Evolutionary conservation across 2,329 filamentous ascomycete genomes (phyloP).

Genomic region (Penicillium sp.): DNA sequence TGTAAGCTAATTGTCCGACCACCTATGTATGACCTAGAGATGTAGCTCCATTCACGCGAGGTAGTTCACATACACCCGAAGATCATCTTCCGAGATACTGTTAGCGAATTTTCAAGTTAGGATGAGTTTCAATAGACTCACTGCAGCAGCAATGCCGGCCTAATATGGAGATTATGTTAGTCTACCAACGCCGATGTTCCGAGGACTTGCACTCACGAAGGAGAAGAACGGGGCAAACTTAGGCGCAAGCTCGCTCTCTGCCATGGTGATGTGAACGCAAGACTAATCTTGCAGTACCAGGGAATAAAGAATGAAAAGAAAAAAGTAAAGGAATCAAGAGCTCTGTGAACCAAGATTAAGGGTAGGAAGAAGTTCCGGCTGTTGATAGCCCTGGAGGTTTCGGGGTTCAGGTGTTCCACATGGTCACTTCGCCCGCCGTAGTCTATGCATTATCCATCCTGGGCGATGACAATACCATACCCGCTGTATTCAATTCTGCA

Average conservation of each 20-base stretch:
- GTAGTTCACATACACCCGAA: slow-evolving; percentile 49
- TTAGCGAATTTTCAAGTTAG: slow-evolving; percentile 24
- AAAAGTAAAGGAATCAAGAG: slow-evolving; percentile 4
- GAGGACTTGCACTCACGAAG: slow-evolving; percentile 53
- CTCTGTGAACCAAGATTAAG: slow-evolving; percentile 8
- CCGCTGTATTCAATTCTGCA: not conserved
- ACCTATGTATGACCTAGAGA: not conserved
- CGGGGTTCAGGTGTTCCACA: slow-evolving; percentile 20
- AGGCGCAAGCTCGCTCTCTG: slow-evolving; percentile 54
- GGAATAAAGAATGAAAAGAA: too few relatives aligned
- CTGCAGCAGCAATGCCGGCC: slow-evolving; percentile 52
- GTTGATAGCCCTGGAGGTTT: slow-evolving; percentile 1
- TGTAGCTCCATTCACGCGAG: slow-evolving; percentile 6
- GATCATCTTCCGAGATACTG: slow-evolving; percentile 45
- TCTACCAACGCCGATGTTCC: slow-evolving; percentile 5
- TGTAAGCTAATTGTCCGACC: slow-evolving; percentile 21
- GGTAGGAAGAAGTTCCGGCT: slow-evolving; percentile 4
- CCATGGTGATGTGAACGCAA: slow-evolving; percentile 35
- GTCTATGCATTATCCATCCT: slow-evolving; percentile 13
- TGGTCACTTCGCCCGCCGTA: slow-evolving; percentile 27
- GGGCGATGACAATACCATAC: slow-evolving; percentile 23
- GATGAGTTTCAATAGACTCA: slow-evolving; percentile 32
- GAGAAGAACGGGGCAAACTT: slow-evolving; percentile 68
- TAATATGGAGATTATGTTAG: slow-evolving; percentile 32
- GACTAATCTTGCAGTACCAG: not conserved